phyloP scores from a whole-genome alignment of 257 asterid genomes.

The Cynanchum wilfordii region DNA sequence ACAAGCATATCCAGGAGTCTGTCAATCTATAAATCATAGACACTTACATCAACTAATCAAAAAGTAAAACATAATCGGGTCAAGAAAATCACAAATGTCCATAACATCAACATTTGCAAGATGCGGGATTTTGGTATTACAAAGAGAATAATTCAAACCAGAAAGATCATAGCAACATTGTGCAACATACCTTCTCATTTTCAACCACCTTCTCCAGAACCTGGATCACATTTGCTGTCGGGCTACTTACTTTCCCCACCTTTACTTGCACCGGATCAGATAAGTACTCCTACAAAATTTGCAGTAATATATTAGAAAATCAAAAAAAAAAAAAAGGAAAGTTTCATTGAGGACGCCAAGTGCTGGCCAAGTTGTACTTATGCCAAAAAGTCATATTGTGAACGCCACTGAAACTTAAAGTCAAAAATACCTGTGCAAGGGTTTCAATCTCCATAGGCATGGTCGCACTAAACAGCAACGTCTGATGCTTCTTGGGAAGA shows the following conservation, averaged over 20 bases:
- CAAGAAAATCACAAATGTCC: constrained; percentile 5
- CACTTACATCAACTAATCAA: neutral
- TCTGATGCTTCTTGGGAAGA: constrained; percentile 78
- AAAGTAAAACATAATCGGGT: neutral
- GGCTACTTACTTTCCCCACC: constrained; percentile 93
- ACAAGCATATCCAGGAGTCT: constrained; percentile 74
- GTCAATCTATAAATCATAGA: constrained; percentile 55
- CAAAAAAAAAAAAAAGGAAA: too few species aligned
- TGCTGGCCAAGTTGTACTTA: neutral
- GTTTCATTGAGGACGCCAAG: neutral
- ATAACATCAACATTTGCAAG: neutral
- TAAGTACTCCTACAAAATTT: constrained; percentile 58
- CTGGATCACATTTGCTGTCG: constrained; percentile 77
- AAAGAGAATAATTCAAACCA: neutral
- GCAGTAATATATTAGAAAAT: neutral
- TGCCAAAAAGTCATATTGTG: neutral
- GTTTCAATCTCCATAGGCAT: constrained; percentile 93
- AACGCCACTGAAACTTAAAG: neutral
- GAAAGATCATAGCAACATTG: neutral
- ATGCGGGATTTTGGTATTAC: neutral
- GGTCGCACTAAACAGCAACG: constrained; percentile 85
- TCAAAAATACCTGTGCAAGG: constrained; percentile 57
- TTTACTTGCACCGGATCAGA: constrained; percentile 73
- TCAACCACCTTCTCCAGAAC: constrained; percentile 75
- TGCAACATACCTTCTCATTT: constrained; percentile 64